A percentile compares a stretch with the other conserved stretches of the same genome.
Evolutionary conservation across 192 early-diverging fungal species (phyloP).

Genomic region (Glomus cerebriforme): DNA sequence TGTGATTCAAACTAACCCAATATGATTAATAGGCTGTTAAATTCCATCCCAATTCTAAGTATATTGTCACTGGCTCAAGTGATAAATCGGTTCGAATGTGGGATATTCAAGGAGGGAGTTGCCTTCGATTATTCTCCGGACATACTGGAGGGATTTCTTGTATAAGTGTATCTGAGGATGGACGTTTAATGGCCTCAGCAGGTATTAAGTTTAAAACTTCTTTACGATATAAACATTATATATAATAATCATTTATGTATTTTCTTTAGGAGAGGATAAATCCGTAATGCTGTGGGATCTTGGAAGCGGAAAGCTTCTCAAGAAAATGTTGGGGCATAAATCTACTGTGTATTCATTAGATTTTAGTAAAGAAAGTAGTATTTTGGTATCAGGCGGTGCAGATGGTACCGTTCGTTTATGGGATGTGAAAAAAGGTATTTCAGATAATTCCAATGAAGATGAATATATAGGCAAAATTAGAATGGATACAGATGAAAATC

Average conservation of each 20-base stretch:
- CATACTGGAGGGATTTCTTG: conserved; percentile 82
- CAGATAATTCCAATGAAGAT: conserved; percentile 7
- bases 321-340: conserved; percentile 84
- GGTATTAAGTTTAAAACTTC: conserved; percentile 45
- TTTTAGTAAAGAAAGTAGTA: conserved; percentile 79
- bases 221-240: too few relatives aligned
- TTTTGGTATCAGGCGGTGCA: conserved; percentile 82
- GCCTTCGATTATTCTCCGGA: conserved; percentile 88
- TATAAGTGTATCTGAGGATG: conserved; percentile 91
- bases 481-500: conserved; percentile 66
- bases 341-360: conserved; percentile 80
- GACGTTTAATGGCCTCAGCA: conserved; percentile 85
- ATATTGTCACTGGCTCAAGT: conserved; percentile 88
- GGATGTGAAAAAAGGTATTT: conserved; percentile 73
- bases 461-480: conserved; percentile 65
- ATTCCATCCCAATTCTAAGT: conserved; percentile 97
- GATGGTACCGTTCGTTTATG: conserved; percentile 92
- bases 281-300: conserved; percentile 91
- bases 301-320: conserved; percentile 77
- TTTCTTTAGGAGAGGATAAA: conserved; percentile 68
- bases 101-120: conserved; percentile 89
- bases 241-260: conserved; percentile 36
- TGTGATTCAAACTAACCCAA: too few relatives aligned
- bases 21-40: conserved; percentile 65
- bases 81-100: conserved; percentile 89